Evolutionary conservation across 2,329 filamentous ascomycete species (phyloP).

Genomic region (Rhynchosporium agropyri): DNA sequence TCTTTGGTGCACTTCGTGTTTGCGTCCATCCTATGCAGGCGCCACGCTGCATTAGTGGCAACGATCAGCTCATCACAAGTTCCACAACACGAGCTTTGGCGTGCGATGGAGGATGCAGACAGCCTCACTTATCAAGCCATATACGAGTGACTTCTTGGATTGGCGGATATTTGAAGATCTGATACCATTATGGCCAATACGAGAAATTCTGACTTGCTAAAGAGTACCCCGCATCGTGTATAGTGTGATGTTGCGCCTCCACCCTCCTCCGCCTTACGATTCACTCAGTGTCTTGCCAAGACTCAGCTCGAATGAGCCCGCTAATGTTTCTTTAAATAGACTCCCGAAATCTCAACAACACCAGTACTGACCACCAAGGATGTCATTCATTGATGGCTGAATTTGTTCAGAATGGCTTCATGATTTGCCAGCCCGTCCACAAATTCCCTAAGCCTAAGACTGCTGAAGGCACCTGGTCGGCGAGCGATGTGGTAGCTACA

Average conservation of each 20-base stretch:
- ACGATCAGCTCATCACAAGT: not conserved
- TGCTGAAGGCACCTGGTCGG: not conserved
- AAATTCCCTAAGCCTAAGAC: not conserved
- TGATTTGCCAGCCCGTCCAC: not conserved
- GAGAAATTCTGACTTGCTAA: constrained; percentile 4
- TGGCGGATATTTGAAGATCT: not conserved
- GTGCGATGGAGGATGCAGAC: not conserved
- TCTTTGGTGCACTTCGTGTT: not conserved
- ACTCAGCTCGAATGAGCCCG: not conserved
- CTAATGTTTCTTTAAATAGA: constrained; percentile 9
- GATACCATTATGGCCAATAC: constrained; percentile 10
- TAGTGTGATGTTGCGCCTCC: constrained; percentile 3
- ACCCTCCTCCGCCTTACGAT: not conserved
- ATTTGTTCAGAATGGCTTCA: not conserved
- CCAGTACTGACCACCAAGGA: constrained; percentile 1
- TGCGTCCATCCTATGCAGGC: constrained; percentile 6
- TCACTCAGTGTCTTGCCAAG: constrained; percentile 7
- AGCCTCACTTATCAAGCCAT: constrained; percentile 10
- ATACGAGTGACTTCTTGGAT: not conserved
- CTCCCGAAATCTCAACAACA: not conserved
- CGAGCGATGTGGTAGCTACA: not conserved
- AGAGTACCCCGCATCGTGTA: constrained; percentile 18
- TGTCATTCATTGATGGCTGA: not conserved
- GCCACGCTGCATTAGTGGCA: constrained; percentile 11
- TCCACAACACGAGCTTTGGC: constrained; percentile 7